These are phyloP conservation scores for Schizopora paradoxa DNA, from an alignment of 1,284 basidiomycete species.

Conservation along the genomic window DNA sequence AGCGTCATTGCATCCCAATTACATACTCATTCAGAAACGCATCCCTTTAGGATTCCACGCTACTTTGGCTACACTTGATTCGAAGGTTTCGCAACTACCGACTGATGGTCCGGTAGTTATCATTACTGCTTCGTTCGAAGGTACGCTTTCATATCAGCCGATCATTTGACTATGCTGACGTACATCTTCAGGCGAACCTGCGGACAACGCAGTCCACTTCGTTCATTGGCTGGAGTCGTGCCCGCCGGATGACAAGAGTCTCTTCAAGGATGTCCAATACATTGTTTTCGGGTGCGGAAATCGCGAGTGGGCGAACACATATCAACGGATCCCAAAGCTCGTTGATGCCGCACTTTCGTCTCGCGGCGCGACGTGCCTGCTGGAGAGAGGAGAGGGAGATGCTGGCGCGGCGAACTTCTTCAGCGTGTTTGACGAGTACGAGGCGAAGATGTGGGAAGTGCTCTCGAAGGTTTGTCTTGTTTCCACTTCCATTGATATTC, in stretches of 20 bases:
- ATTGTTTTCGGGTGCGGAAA: slow-evolving; percentile 30
- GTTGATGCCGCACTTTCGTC: slow-evolving; percentile 23
- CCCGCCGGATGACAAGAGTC: not conserved
- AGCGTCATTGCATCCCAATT: not conserved
- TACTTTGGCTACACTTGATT: slow-evolving; percentile 23
- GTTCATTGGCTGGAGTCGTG: slow-evolving; percentile 18
- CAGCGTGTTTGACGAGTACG: slow-evolving; percentile 26
- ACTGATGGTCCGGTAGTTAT: slow-evolving; percentile 27
- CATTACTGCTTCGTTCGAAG: slow-evolving; percentile 28
- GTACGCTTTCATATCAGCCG: slow-evolving; percentile 4
- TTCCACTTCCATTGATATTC: too few species aligned
- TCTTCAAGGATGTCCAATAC: slow-evolving; percentile 24
- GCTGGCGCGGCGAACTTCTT: slow-evolving; percentile 25
- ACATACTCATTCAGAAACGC: not conserved
- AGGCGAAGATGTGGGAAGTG: slow-evolving; percentile 22
- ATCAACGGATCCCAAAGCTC: slow-evolving; percentile 26
- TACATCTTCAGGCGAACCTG: slow-evolving; percentile 16
- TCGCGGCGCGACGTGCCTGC: slow-evolving; percentile 23
- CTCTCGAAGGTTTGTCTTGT: slow-evolving; percentile 9
- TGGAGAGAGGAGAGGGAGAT: slow-evolving; percentile 21
- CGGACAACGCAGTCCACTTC: slow-evolving; percentile 24
- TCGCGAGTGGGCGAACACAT: slow-evolving; percentile 29
- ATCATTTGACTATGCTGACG: not conserved
- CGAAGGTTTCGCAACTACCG: slow-evolving; percentile 20
- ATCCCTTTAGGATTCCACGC: slow-evolving; percentile 17